Evolutionary conservation across 108 stramenopile genomes (phyloP).

Genomic region (Seminavis robusta): DNA sequence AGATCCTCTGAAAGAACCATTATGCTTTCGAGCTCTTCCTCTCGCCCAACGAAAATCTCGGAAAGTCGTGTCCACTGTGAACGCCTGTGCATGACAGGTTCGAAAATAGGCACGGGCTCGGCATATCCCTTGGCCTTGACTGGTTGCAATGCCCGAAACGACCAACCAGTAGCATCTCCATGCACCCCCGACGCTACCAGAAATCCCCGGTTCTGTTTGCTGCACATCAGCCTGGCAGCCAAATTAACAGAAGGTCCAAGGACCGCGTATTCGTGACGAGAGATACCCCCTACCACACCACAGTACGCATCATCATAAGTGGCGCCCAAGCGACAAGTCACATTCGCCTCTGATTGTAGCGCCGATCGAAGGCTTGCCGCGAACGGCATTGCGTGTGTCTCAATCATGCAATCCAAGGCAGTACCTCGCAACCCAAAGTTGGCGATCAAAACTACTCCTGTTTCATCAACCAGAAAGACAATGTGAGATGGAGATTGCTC

Average conservation of each 20-base stretch:
- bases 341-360: no score
- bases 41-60: no score
- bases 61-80: no score
- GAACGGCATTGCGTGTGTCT: no score
- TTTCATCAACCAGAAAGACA: slow-evolving; percentile 46
- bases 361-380: no score
- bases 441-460: slow-evolving; percentile 64
- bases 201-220: slow-evolving; percentile 34
- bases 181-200: slow-evolving; percentile 47
- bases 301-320: slow-evolving; percentile 56
- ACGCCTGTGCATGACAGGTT: no score
- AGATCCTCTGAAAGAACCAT: no score
- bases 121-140: slow-evolving; percentile 53
- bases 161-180: slow-evolving; percentile 23
- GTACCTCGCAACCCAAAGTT: slow-evolving; percentile 76
- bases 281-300: slow-evolving; percentile 50
- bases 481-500: not conserved
- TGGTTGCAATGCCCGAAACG: slow-evolving; percentile 39
- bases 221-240: slow-evolving; percentile 42
- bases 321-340: no score
- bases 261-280: slow-evolving; percentile 54
- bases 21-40: no score
- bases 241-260: slow-evolving; percentile 61
- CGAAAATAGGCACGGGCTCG: slow-evolving; percentile 47
- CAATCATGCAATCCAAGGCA: slow-evolving; percentile 68